These are phyloP conservation scores for Trifolium dubium DNA, from an alignment of 306 rosid species.

Conservation along the genomic window DNA sequence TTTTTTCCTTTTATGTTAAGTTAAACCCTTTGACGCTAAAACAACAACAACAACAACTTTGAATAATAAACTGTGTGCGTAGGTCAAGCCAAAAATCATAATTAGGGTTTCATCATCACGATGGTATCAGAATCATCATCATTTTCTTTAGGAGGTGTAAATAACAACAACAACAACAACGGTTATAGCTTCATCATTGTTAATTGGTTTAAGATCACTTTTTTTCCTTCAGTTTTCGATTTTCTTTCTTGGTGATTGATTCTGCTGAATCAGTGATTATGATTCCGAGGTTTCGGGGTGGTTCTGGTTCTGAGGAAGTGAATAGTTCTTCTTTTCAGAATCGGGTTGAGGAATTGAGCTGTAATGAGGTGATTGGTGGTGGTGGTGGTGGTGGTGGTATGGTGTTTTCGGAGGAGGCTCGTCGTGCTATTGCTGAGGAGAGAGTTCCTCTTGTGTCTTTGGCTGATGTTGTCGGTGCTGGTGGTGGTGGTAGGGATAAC, in stretches of 20 bases:
- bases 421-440: slow-evolving; percentile 44
- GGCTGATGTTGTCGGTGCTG: slow-evolving; percentile 31
- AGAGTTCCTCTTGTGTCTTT: slow-evolving; percentile 57
- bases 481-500: slow-evolving; percentile 19
- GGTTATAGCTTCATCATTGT: neutral
- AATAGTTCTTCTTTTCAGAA: slow-evolving; percentile 37
- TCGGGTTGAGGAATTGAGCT: slow-evolving; percentile 41
- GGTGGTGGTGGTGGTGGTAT: slow-evolving; percentile 26
- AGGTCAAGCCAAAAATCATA: neutral
- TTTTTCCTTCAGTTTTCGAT: slow-evolving; percentile 57
- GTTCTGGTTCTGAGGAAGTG: slow-evolving; percentile 47
- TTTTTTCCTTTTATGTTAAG: neutral
- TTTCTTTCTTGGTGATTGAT: slow-evolving; percentile 51
- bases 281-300: slow-evolving; percentile 39
- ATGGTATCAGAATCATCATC: slow-evolving; percentile 51
- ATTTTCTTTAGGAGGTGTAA: slow-evolving; percentile 14
- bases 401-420: slow-evolving; percentile 35
- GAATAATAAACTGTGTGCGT: neutral
- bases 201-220: slow-evolving; percentile 46
- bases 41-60: no score
- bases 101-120: slow-evolving; percentile 41
- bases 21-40: neutral
- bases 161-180: neutral
- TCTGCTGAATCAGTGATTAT: slow-evolving; percentile 37
- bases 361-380: slow-evolving; percentile 43